Percentiles rank a stretch among this genome's conserved stretches.
Evolutionary conservation across 2,329 filamentous ascomycete species (phyloP).

Genomic region (Penicillium psychrosexuale): DNA sequence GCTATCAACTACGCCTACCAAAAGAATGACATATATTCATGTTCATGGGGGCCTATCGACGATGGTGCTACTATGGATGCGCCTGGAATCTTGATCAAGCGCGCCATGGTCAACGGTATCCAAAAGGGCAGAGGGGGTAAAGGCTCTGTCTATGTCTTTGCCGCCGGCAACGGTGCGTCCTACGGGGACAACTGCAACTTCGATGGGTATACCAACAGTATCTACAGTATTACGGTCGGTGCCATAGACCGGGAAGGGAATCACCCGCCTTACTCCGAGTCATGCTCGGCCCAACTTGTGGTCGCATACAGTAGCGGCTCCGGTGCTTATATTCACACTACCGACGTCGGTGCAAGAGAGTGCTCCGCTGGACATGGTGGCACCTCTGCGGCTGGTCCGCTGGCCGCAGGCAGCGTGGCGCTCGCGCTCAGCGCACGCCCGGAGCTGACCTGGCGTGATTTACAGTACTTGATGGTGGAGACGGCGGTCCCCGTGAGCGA

Average conservation of each 20-base stretch:
- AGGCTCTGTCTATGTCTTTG: constrained; percentile 94
- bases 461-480: constrained; percentile 85
- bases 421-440: constrained; percentile 80
- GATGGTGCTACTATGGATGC: constrained; percentile 93
- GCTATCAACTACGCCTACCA: constrained; percentile 91
- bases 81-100: constrained; percentile 80
- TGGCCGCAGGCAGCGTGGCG: constrained; percentile 89
- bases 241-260: constrained; percentile 80
- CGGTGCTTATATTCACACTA: constrained; percentile 89
- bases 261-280: constrained; percentile 96
- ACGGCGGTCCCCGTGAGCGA: constrained; percentile 78
- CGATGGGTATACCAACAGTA: constrained; percentile 98
- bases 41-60: constrained; percentile 96
- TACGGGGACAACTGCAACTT: constrained; percentile 97
- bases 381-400: constrained; percentile 89
- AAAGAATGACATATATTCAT: constrained; percentile 95
- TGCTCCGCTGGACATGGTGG: constrained; percentile 86
- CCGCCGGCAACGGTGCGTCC: constrained; percentile 86
- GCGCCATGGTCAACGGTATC: constrained; percentile 87
- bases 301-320: constrained; percentile 95
- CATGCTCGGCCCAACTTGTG: constrained; percentile 90
- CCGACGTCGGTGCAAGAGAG: constrained; percentile 78
- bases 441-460: constrained; percentile 86
- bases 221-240: constrained; percentile 96
- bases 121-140: constrained; percentile 80